Conservation (phyloP, 2,329 filamentous ascomycete genomes). For the Aaosphaeria pasadenensis region DNA sequence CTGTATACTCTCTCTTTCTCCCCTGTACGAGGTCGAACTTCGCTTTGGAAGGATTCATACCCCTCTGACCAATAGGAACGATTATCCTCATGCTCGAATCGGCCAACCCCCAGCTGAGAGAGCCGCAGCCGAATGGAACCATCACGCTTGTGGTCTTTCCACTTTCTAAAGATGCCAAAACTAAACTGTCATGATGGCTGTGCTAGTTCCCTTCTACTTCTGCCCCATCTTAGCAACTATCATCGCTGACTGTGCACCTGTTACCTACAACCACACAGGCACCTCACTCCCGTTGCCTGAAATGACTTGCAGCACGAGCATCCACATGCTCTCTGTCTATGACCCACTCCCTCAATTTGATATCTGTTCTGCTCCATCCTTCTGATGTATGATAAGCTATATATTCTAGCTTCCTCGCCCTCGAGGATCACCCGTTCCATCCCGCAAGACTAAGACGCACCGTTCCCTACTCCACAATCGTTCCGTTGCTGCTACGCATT, state of each 20-base stretch:
- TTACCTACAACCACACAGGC: constrained; percentile 23
- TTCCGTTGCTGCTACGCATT: constrained; percentile 9
- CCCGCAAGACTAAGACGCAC: constrained; percentile 9
- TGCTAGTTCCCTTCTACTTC: constrained; percentile 27
- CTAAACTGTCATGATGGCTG: constrained; percentile 32
- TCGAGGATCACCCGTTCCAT: constrained; percentile 11
- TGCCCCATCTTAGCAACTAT: constrained; percentile 24
- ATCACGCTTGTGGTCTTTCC: constrained; percentile 18
- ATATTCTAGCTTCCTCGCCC: constrained; percentile 27
- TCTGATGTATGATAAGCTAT: constrained; percentile 20
- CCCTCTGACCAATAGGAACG: constrained; percentile 20
- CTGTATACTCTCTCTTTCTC: constrained; percentile 1
- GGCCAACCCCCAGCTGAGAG: constrained; percentile 19
- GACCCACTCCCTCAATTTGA: constrained; percentile 19
- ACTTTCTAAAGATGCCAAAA: constrained; percentile 20
- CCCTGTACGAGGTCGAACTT: constrained; percentile 5
- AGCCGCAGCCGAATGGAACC: constrained; percentile 22
- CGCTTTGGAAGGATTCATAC: neutral
- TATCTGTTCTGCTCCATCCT: constrained; percentile 13
- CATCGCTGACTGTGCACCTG: constrained; percentile 34
- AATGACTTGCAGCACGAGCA: constrained; percentile 23
- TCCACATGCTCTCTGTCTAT: constrained; percentile 22
- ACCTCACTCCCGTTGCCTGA: constrained; percentile 30
- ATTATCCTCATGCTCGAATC: neutral
- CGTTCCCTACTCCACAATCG: constrained; percentile 10